These are phyloP conservation scores for Trichoderma reesei DNA, from an alignment of 495 filamentous ascomycete genomes.

Conservation along the genomic window DNA sequence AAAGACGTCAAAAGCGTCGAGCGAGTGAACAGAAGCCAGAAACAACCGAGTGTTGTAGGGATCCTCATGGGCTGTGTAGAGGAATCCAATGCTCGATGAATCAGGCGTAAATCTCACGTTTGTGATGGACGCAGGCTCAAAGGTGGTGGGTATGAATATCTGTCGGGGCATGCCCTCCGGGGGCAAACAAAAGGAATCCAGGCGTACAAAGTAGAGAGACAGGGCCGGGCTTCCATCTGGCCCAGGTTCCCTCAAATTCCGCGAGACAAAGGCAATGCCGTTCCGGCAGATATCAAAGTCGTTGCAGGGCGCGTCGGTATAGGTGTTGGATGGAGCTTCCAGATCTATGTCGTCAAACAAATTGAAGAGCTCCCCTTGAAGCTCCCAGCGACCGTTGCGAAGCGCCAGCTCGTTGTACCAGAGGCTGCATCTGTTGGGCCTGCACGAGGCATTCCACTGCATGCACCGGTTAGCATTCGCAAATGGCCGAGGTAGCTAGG, in stretches of 20 bases:
- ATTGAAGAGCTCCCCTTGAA: slow-evolving; percentile 16
- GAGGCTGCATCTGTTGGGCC: slow-evolving; percentile 15
- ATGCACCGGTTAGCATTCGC: background rate
- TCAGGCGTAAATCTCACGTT: slow-evolving; percentile 22
- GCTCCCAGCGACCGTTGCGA: slow-evolving; percentile 12
- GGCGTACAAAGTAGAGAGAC: slow-evolving; percentile 18
- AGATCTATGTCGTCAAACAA: slow-evolving; percentile 15
- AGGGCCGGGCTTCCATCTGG: slow-evolving; percentile 1
- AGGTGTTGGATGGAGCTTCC: slow-evolving; percentile 12
- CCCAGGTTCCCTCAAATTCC: background rate
- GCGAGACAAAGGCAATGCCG: slow-evolving; percentile 19
- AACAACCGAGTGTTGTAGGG: slow-evolving; percentile 13
- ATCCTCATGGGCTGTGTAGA: slow-evolving; percentile 8
- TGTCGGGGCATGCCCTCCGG: slow-evolving; percentile 11
- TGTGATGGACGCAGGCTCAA: slow-evolving; percentile 5
- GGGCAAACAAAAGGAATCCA: slow-evolving; percentile 17
- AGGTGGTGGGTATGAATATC: slow-evolving; percentile 12
- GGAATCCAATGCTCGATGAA: slow-evolving; percentile 18
- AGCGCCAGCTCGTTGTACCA: slow-evolving; percentile 22
- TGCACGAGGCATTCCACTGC: slow-evolving; percentile 16
- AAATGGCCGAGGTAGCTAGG: background rate
- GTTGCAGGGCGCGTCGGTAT: slow-evolving; percentile 7
- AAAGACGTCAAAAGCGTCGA: slow-evolving; percentile 17
- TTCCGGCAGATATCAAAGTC: slow-evolving; percentile 19
- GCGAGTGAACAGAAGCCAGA: slow-evolving; percentile 13